Evolutionary conservation across 2,329 filamentous ascomycete genomes (phyloP).

Genomic region (Talaromyces funiculosus): DNA sequence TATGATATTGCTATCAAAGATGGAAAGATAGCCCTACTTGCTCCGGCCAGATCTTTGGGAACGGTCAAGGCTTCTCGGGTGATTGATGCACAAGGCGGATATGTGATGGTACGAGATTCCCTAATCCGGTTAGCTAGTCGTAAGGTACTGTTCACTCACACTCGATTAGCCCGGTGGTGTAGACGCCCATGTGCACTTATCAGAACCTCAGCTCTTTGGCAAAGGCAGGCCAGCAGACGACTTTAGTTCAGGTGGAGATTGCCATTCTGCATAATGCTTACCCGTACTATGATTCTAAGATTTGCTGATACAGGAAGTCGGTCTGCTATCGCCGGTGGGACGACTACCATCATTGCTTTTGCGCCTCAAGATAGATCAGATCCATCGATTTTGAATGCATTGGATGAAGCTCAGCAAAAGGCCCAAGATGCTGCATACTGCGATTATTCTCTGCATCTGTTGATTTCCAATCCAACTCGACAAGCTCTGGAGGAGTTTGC

Average conservation of each 20-base stretch:
- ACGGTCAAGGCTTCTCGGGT: conserved; percentile 24
- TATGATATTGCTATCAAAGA: conserved; percentile 41
- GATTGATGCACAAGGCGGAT: conserved; percentile 41
- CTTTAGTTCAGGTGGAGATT: conserved; percentile 33
- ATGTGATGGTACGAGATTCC: conserved; percentile 31
- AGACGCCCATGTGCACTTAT: conserved; percentile 47
- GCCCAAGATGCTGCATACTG: conserved; percentile 43
- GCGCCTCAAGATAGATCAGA: conserved; percentile 44
- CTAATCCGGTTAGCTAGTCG: background rate
- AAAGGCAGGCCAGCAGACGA: conserved; percentile 36
- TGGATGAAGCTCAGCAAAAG: conserved; percentile 39
- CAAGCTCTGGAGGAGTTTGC: conserved; percentile 36
- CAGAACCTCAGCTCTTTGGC: conserved; percentile 30
- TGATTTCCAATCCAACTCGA: conserved; percentile 30
- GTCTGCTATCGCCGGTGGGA: conserved; percentile 45
- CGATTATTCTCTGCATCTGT: conserved; percentile 50
- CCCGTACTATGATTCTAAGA: background rate
- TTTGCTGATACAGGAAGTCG: conserved; percentile 17
- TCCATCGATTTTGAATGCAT: conserved; percentile 39
- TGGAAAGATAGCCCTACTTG: conserved; percentile 40
- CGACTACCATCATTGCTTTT: conserved; percentile 47
- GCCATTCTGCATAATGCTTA: conserved; percentile 25
- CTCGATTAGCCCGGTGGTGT: conserved; percentile 37
- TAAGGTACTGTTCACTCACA: background rate
- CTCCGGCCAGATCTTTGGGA: conserved; percentile 33